A percentile compares a stretch with the other conserved stretches of the same genome.
These are phyloP conservation scores for Pyrrhoderma noxium DNA, from an alignment of 1,284 basidiomycete species.

Conservation along the genomic window DNA sequence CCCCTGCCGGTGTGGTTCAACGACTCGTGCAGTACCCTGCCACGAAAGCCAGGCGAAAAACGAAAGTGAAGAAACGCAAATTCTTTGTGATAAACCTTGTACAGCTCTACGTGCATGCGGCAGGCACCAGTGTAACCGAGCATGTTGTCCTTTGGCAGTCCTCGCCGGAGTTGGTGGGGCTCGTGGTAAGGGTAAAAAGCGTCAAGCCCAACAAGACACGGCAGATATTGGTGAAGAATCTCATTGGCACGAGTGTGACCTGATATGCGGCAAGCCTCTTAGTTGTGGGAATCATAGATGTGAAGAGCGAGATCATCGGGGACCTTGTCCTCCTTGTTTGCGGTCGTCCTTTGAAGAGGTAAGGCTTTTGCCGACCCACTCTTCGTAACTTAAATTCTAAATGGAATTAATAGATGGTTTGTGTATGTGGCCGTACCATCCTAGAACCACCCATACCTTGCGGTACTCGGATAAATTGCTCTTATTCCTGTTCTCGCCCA, in stretches of 20 bases:
- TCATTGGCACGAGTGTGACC: slow-evolving; percentile 72
- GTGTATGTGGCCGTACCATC: slow-evolving; percentile 69
- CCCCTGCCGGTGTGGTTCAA: slow-evolving; percentile 76
- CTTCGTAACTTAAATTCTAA: slow-evolving; percentile 12
- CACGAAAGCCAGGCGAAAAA: slow-evolving; percentile 32
- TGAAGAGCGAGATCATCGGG: slow-evolving; percentile 73
- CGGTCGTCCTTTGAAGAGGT: slow-evolving; percentile 87
- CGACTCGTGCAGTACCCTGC: slow-evolving; percentile 46
- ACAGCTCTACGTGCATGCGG: slow-evolving; percentile 70
- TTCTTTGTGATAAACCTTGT: slow-evolving; percentile 76
- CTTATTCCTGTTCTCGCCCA: slow-evolving; percentile 70
- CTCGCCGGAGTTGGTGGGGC: slow-evolving; percentile 41
- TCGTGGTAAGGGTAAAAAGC: slow-evolving; percentile 54
- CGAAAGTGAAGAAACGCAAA: slow-evolving; percentile 33
- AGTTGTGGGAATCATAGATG: slow-evolving; percentile 73
- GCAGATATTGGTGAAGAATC: slow-evolving; percentile 36
- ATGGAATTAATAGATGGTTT: slow-evolving; percentile 47
- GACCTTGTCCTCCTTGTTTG: slow-evolving; percentile 74
- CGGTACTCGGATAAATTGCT: slow-evolving; percentile 69
- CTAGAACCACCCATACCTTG: slow-evolving; percentile 72
- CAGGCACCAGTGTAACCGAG: slow-evolving; percentile 70
- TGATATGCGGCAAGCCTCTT: slow-evolving; percentile 68
- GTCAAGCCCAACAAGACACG: slow-evolving; percentile 23
- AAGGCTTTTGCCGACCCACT: slow-evolving; percentile 20
- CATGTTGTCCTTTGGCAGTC: slow-evolving; percentile 82